Base-by-base conservation (phyloP, 2,329 filamentous ascomycete genomes). In the Pyrenophora teres region DNA sequence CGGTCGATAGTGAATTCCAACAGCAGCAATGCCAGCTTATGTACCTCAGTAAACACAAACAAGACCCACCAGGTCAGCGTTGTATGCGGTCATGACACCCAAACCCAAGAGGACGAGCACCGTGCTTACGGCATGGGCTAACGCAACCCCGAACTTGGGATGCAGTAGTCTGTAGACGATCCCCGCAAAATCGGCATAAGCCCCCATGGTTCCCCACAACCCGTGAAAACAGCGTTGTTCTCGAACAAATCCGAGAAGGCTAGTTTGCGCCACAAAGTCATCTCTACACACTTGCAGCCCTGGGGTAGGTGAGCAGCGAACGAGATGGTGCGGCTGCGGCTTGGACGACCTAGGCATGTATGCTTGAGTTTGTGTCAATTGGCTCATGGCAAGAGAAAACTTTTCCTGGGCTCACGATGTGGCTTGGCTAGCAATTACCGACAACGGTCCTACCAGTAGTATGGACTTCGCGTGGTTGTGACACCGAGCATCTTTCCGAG, bases 401-500 rank as follows among this genome's bases (percentile, higher is more conserved):
- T 52, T 54, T 56, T 52, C 31, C n/a, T 43, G 39, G 32, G 30
- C 38, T 38, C 27, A 49, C 46, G 30, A 49, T 40, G 15, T 50
- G 53, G 50, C 49, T 46, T 56, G 54, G 44, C 31, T 46, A 42
- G 36, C 40, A 60, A 62, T 52, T 44, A 57, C 62, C 58, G 59
- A 47, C 56, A 52, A 57, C 53, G 45, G 46, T 47, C 50, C 61
- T 55, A 15, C 15, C 15, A 15, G 15, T 15, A 47, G 40, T 30
- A 42, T 35, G 48, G 43, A 37, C 45, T 32, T 46, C 52, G 50
- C 47, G 56, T 46, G 37, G 43, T 39, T 35, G 41, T 37, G 18
- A 33, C 59, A 41, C 65, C 67, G 67, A 67, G 50, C 52, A 65
- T 60, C 54, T 57, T 57, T 36, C 65, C 65, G 65, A 68, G 50